phyloP scores from a whole-genome alignment of 495 filamentous ascomycete genomes.

The Neurospora africana region DNA sequence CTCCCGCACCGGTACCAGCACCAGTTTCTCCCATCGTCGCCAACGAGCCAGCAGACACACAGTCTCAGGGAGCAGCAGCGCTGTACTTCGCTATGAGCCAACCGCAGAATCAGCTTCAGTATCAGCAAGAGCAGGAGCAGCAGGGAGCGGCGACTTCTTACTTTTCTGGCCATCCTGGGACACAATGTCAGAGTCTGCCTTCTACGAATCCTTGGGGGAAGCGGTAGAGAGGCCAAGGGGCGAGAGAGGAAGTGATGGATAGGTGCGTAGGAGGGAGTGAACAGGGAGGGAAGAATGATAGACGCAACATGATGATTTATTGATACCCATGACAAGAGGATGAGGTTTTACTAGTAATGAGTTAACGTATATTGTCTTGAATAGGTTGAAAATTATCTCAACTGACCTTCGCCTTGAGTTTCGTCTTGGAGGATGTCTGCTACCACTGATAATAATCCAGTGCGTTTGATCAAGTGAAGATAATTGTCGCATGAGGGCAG shows the following conservation, averaged over 20 bases:
- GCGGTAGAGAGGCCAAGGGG: neutral
- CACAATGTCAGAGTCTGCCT: neutral
- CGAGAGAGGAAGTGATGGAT: neutral
- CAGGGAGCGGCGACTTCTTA: neutral
- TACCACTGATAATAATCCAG: neutral
- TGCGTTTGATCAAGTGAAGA: no score
- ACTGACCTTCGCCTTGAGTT: neutral
- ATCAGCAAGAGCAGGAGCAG: no score
- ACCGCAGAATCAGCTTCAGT: neutral
- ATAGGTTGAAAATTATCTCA: neutral
- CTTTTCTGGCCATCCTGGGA: neutral
- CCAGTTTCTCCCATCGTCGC: neutral
- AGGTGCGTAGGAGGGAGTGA: neutral
- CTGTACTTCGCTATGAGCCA: neutral
- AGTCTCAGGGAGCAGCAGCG: neutral
- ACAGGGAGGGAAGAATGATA: neutral
- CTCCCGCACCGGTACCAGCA: neutral
- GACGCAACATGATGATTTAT: neutral
- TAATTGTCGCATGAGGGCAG: no score
- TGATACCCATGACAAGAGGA: neutral
- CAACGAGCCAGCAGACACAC: neutral
- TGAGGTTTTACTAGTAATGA: neutral
- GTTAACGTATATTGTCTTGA: neutral
- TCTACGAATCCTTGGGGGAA: neutral
- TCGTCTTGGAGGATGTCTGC: neutral